Evolutionary conservation across 2,329 filamentous ascomycete species (phyloP).

Genomic region (Paracoccidioides brasiliensis): DNA sequence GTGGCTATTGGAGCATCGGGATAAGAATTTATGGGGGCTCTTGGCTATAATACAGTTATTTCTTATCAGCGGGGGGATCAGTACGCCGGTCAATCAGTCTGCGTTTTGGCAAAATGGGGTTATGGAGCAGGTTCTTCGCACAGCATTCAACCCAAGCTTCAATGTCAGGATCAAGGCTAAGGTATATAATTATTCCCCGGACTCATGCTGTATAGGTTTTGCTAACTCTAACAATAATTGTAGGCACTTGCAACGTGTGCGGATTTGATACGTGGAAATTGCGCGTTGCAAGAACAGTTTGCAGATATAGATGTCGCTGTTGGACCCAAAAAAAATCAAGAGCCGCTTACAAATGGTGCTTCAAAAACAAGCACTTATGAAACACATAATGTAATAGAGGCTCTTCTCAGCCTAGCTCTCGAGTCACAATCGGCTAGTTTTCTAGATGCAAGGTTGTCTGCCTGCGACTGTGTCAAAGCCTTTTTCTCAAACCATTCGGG

Average conservation of each 20-base stretch:
- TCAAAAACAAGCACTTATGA: conserved; percentile 36
- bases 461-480: conserved; percentile 81
- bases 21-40: conserved; percentile 85
- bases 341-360: conserved; percentile 23
- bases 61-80: conserved; percentile 63
- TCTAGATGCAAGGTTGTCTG: conserved; percentile 71
- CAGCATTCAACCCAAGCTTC: conserved; percentile 64
- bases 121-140: conserved; percentile 62
- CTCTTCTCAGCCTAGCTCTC: conserved; percentile 69
- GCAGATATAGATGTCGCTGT: conserved; percentile 63
- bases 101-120: conserved; percentile 76
- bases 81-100: conserved; percentile 69
- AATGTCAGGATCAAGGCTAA: conserved; percentile 71
- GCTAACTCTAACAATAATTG: conserved; percentile 5
- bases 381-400: conserved; percentile 83
- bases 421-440: conserved; percentile 51
- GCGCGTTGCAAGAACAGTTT: conserved; percentile 72
- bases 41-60: conserved; percentile 79
- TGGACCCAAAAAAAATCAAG: conserved; percentile 17
- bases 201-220: background rate
- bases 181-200: conserved; percentile 32
- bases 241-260: conserved; percentile 73
- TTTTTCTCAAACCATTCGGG: conserved; percentile 75
- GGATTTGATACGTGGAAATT: conserved; percentile 74
- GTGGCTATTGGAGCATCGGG: conserved; percentile 65